Evolutionary conservation across 345 rosid species (phyloP).

Genomic region (Adansonia digitata): DNA sequence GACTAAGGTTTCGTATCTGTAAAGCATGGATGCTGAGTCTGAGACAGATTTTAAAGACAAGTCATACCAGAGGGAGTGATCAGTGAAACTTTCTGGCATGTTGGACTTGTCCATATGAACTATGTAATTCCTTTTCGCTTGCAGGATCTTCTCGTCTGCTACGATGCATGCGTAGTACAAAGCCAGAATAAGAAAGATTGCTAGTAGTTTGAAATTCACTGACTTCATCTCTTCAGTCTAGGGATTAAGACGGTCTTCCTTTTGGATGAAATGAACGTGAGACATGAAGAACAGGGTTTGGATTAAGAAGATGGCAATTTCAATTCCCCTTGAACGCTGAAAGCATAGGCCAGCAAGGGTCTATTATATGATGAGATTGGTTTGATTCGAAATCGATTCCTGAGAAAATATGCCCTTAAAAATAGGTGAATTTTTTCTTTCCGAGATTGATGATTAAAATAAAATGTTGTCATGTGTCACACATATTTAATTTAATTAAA

Average conservation of each 20-base stretch:
- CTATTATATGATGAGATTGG: constrained; percentile 7
- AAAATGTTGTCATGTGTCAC: neutral
- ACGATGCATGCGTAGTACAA: constrained; percentile 13
- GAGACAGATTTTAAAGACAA: constrained; percentile 46
- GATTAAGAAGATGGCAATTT: neutral
- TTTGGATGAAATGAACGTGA: neutral
- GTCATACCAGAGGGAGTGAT: constrained; percentile 49
- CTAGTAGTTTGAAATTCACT: constrained; percentile 19
- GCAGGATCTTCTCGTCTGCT: constrained; percentile 25
- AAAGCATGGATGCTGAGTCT: constrained; percentile 45
- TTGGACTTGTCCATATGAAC: constrained; percentile 50
- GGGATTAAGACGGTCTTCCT: neutral
- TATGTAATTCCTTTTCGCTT: constrained; percentile 40
- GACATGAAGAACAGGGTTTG: neutral
- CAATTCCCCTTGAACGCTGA: neutral
- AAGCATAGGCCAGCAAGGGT: neutral
- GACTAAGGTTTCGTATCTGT: constrained; percentile 52
- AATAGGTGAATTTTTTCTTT: neutral
- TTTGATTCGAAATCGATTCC: neutral
- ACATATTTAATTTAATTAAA: neutral
- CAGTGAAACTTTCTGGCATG: constrained; percentile 46
- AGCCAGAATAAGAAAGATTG: constrained; percentile 20
- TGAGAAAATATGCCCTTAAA: neutral
- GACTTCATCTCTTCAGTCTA: constrained; percentile 21
- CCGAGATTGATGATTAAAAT: constrained; percentile 8